Conservation (phyloP, 2,329 filamentous ascomycete genomes). For the Stachybotrys chartarum region DNA sequence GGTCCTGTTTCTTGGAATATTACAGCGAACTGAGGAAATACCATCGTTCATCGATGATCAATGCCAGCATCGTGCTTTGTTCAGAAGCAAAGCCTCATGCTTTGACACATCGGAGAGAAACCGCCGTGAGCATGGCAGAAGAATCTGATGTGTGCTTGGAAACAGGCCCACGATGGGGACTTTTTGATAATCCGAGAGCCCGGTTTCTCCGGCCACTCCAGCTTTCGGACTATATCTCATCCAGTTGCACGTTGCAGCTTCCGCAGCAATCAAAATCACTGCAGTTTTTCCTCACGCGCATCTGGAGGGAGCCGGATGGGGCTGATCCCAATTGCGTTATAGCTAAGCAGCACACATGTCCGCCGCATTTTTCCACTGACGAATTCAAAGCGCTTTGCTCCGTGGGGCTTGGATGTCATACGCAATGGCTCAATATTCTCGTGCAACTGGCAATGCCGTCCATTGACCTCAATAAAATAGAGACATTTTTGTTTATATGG, state of each 20-base stretch:
- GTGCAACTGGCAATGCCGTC: slow-evolving; percentile 37
- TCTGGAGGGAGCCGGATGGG: slow-evolving; percentile 15
- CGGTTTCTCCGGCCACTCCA: slow-evolving; percentile 8
- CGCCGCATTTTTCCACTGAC: slow-evolving; percentile 36
- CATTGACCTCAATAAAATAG: slow-evolving; percentile 42
- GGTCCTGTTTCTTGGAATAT: neutral
- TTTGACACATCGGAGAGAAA: neutral
- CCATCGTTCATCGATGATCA: too few relatives aligned
- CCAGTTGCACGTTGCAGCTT: slow-evolving; percentile 29
- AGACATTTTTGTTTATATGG: slow-evolving; percentile 37
- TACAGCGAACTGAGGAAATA: neutral
- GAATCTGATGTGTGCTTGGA: slow-evolving; percentile 5
- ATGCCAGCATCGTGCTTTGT: neutral
- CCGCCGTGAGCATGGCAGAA: neutral
- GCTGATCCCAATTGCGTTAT: slow-evolving; percentile 42
- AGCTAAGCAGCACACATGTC: slow-evolving; percentile 38
- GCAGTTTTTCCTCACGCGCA: slow-evolving; percentile 30
- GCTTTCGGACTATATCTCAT: slow-evolving; percentile 9
- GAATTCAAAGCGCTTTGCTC: slow-evolving; percentile 47
- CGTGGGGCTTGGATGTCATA: slow-evolving; percentile 35
- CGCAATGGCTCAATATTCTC: slow-evolving; percentile 52
- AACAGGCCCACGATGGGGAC: slow-evolving; percentile 34
- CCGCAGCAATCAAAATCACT: slow-evolving; percentile 20
- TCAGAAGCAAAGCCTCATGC: neutral
- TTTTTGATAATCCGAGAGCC: slow-evolving; percentile 22